Evolutionary conservation across 352 stramenopile species (phyloP), one percentile per base, ranked within the genome.

Genomic region (Globisporangium acanthophoron): DNA sequence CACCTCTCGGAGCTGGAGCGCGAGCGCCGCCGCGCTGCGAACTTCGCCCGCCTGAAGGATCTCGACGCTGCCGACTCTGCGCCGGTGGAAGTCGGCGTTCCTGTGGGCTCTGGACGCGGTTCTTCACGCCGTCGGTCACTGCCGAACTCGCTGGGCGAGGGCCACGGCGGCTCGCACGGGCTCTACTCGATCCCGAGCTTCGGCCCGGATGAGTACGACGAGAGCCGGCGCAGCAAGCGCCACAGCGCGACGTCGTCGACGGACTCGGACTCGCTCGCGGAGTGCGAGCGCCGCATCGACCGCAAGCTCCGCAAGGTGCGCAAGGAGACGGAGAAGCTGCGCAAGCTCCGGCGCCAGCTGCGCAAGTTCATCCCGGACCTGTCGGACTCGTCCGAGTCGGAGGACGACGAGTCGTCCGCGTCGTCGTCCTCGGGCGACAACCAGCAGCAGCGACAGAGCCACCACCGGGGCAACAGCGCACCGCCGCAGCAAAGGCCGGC

Each of bases 311-410:
- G 66, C 3, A 69, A 79, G 39, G 61, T 83, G 54, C 58, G 60
- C 41, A 73, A 73, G 51, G 69, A 83, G 64, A 77, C 64, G 24
- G 64, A 58, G 40, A 59, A 73, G 33, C 66, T 83, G 2, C 57
- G 61, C 6, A 70, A 69, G 57, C 61, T 83, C 33, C 70, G 67
- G 54, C 29, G 31, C n/a, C 69, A 80, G 59, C 58, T 83, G 45
- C 75, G 77, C 52, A 70, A 83, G 40, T 80, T 77, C 51, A 70
- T 83, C 6, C 71, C 74, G 27, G 74, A 83, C 35, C 49, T 83
- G 52, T 62, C 70, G 12, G 74, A 76, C 41, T 80, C 71, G 55
- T 27, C 24, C 24, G 24, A 74, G 48, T 65, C 75, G 12, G 37
- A 43, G 8, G 75, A 61, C 31, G 64, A 24, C 21, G 21, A 62